Percentiles rank a stretch among this genome's conserved stretches.
Conservation (phyloP, 768 basidiomycete genomes). For the Lentinula detonsa region DNA sequence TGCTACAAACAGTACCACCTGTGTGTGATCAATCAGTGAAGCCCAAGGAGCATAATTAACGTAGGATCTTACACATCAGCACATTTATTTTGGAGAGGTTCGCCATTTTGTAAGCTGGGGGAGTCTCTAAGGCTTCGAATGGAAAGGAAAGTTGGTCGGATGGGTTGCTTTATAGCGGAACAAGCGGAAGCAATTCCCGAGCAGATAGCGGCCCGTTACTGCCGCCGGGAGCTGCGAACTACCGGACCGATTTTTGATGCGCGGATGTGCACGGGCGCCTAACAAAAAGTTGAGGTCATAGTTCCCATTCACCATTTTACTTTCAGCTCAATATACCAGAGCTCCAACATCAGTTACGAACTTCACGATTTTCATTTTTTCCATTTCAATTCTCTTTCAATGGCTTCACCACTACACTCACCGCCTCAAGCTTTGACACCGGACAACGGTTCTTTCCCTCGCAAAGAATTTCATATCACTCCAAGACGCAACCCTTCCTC, state of each 20-base stretch:
- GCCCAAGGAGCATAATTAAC: background rate
- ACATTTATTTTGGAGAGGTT: conserved; percentile 53
- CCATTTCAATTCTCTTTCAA: background rate
- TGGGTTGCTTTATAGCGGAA: background rate
- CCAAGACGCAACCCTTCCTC: conserved; percentile 43
- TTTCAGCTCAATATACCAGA: background rate
- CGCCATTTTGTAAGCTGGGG: background rate
- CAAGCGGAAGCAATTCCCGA: background rate
- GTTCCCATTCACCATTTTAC: background rate
- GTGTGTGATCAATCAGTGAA: conserved; percentile 3
- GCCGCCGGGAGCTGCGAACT: background rate
- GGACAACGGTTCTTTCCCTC: conserved; percentile 40
- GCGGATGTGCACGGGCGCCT: background rate
- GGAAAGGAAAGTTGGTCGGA: background rate
- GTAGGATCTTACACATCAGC: conserved; percentile 60
- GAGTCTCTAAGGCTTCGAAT: background rate
- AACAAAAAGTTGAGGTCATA: background rate
- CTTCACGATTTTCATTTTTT: background rate
- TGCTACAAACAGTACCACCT: conserved; percentile 33
- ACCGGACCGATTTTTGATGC: background rate
- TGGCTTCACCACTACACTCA: conserved; percentile 1
- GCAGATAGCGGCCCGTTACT: background rate
- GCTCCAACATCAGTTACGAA: conserved; percentile 6
- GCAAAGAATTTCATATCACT: conserved; percentile 69
- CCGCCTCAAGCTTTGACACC: background rate